These are phyloP conservation scores for Sequoia sempervirens DNA, from an alignment of 75 land plant genomes.

Conservation along the genomic window DNA sequence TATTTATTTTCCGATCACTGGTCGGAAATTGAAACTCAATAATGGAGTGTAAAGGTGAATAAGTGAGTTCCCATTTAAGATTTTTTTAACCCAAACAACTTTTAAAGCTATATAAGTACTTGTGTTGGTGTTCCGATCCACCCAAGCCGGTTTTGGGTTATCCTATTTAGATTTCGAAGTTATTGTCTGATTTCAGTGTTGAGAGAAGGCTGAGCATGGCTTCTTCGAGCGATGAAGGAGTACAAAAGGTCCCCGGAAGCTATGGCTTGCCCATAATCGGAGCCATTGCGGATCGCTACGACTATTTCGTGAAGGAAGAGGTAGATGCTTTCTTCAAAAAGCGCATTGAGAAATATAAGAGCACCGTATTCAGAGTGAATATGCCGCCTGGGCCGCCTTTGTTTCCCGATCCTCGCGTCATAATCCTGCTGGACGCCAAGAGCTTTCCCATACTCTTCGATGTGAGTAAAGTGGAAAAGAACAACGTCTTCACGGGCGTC, in stretches of 20 bases:
- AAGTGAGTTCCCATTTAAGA: too few relatives aligned
- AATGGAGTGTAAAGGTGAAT: too few relatives aligned
- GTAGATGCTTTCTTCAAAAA: slow-evolving; percentile 19
- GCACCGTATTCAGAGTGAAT: slow-evolving; percentile 76
- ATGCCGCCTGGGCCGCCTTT: slow-evolving; percentile 80
- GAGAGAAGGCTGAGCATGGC: neutral
- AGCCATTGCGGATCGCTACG: slow-evolving; percentile 16
- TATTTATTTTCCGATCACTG: too few relatives aligned
- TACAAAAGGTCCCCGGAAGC: slow-evolving; percentile 29
- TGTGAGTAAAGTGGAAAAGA: slow-evolving; percentile 30
- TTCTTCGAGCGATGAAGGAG: neutral
- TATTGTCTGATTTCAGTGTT: too few relatives aligned
- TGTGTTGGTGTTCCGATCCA: too few relatives aligned
- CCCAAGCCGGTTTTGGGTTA: too few relatives aligned
- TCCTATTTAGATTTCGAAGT: too few relatives aligned
- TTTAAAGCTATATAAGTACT: too few relatives aligned
- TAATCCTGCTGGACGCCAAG: slow-evolving; percentile 71
- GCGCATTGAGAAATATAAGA: slow-evolving; percentile 43
- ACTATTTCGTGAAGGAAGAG: slow-evolving; percentile 13
- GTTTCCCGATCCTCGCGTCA: slow-evolving; percentile 43
- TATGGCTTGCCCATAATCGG: slow-evolving; percentile 36
- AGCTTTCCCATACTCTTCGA: slow-evolving; percentile 87
- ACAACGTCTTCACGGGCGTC: slow-evolving; percentile 22
- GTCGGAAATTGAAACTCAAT: too few relatives aligned
- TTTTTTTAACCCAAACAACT: too few relatives aligned